Evolutionary conservation across 2,329 filamentous ascomycete genomes (phyloP).

Genomic region (Cladosporium velox): DNA sequence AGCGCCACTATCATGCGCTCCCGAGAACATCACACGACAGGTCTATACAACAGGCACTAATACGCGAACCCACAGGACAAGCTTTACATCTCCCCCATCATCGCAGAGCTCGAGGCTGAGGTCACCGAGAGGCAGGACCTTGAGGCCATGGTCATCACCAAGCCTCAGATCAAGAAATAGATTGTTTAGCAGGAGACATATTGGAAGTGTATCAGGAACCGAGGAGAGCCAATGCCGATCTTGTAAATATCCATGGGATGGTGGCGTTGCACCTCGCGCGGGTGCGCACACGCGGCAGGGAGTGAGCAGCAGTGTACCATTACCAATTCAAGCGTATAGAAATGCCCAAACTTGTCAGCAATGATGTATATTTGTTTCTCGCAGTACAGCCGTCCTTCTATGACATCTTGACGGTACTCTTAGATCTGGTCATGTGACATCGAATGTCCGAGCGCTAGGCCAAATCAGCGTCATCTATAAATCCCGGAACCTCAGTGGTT

Average conservation of each 20-base stretch:
- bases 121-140: slow-evolving; percentile 67
- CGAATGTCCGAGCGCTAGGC: background rate
- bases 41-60: background rate
- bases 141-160: slow-evolving; percentile 64
- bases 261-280: slow-evolving; percentile 9
- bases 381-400: background rate
- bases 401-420: background rate
- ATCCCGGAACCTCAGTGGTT: slow-evolving; percentile 10
- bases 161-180: slow-evolving; percentile 32
- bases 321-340: slow-evolving; percentile 17
- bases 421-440: slow-evolving; percentile 16
- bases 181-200: background rate
- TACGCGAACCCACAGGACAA: slow-evolving; percentile 54
- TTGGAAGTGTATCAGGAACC: background rate
- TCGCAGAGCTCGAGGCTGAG: slow-evolving; percentile 69
- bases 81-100: slow-evolving; percentile 67
- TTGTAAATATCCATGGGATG: slow-evolving; percentile 21
- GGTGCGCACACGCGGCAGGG: slow-evolving; percentile 6
- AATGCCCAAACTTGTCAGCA: slow-evolving; percentile 6
- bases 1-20: background rate
- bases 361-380: background rate
- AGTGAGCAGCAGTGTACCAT: slow-evolving; percentile 19
- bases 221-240: slow-evolving; percentile 13
- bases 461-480: slow-evolving; percentile 15
- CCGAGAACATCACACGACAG: too few species aligned